Conservation (phyloP, 2,329 filamentous ascomycete genomes). For the Phaeosphaeriaceae sp. region DNA sequence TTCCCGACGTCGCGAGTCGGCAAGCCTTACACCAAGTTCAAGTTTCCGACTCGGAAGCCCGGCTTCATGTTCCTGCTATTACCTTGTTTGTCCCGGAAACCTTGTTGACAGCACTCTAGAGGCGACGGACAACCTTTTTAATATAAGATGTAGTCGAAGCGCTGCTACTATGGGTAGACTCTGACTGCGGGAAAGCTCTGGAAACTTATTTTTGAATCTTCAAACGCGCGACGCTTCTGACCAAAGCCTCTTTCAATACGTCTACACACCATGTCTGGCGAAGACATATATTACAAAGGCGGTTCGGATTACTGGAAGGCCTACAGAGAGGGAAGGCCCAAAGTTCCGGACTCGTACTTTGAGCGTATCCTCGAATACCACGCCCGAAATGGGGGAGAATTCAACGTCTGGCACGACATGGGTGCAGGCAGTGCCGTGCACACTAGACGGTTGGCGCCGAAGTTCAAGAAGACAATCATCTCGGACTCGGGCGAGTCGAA, state of each 20-base stretch:
- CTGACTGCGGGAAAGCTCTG: background rate
- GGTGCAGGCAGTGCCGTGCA: slow-evolving; percentile 4
- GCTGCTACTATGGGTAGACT: background rate
- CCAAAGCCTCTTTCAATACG: background rate
- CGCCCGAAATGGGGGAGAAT: slow-evolving; percentile 1
- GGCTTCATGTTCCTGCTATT: background rate
- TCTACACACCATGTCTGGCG: slow-evolving; percentile 3
- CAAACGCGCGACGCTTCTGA: background rate
- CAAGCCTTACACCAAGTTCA: background rate
- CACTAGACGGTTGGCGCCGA: slow-evolving; percentile 2
- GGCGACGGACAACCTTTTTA: background rate
- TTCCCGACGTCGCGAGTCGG: background rate
- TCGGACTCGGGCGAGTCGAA: slow-evolving; percentile 2
- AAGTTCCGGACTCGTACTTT: slow-evolving; percentile 6
- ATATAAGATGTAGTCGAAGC: background rate
- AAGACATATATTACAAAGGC: slow-evolving; percentile 7
- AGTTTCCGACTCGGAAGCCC: background rate
- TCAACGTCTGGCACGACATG: slow-evolving; percentile 7
- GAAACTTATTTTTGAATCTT: background rate
- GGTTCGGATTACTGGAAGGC: slow-evolving; percentile 3
- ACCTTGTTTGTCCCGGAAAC: background rate
- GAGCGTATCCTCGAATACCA: slow-evolving; percentile 5
- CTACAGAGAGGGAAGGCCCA: slow-evolving; percentile 8
- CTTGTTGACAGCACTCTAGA: background rate
- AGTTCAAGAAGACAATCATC: slow-evolving; percentile 3